Conservation (phyloP, 345 rosid species). For the Dipteronia dyeriana region DNA sequence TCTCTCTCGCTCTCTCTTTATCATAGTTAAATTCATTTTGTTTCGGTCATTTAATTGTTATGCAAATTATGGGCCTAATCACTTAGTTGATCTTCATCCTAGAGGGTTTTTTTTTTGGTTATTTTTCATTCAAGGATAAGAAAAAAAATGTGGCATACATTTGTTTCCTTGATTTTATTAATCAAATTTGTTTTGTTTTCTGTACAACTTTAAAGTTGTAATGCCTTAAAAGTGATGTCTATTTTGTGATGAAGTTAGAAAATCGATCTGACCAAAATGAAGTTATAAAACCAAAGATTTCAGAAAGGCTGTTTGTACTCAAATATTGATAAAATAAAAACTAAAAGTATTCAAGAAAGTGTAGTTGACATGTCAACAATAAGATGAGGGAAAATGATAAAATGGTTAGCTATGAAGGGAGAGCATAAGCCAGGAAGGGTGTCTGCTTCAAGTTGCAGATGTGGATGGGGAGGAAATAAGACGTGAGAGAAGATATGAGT, state of each 20-base stretch:
- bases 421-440: background rate
- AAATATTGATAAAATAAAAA: background rate
- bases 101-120: background rate
- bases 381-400: background rate
- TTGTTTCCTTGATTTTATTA: background rate
- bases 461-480: background rate
- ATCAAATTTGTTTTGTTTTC: background rate
- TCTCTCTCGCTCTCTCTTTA: constrained; percentile 10
- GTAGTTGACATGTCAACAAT: background rate
- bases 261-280: background rate
- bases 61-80: constrained; percentile 12
- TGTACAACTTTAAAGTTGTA: background rate
- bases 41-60: constrained; percentile 1
- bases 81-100: background rate
- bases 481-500: background rate
- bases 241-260: background rate
- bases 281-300: background rate
- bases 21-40: background rate
- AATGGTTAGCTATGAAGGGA: background rate
- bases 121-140: background rate
- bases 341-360: background rate
- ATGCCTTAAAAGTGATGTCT: background rate
- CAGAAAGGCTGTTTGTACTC: background rate
- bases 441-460: background rate
- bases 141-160: background rate